Base-by-base conservation (phyloP, 2,329 filamentous ascomycete species). In the Fusarium hainanense region DNA sequence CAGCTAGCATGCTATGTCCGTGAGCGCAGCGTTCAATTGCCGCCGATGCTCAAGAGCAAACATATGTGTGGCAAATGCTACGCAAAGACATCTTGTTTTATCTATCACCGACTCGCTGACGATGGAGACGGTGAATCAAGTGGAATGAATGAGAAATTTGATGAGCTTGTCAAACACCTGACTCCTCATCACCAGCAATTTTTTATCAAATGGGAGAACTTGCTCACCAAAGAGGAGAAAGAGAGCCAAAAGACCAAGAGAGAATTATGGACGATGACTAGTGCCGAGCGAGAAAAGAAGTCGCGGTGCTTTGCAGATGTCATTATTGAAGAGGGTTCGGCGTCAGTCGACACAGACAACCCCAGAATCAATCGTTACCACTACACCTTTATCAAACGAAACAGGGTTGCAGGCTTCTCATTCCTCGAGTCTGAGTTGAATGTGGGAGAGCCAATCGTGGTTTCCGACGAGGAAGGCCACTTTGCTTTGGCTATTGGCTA, bases 241-340 rank as follows among this genome's bases (percentile, higher is more conserved):
- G 94, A 97, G 74, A 89, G 92, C 76, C 91, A 96, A 77, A 97
- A 92, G 75, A 91, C 94, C 68, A 90, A 94, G 66, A 87, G 94
- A 70, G 96, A 99, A 77, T 83, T 99, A 4, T 99, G 96, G 96
- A 98, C 94, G 1, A 97, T 99, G 92, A 82, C 94, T 23, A 98
- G 96, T 77, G 85, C 84, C 1, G 93, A 98, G 77, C 90, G 96
- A 48, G 94, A 99, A 79, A 92, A 92, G 75, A 85, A 95, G 12
- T 94, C 94, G 3, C 89, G 95, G 57, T 98, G 96, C 78, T 98
- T 98, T 78, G 89, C 93, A 12, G 91, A 95, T 72, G 90, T 99
- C 20, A 85, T 96, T 37, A 91, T 99, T 68, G 90, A 95, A 70
- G 89, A 93, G 47, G 92, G 90, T 6, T 93, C 92, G 9, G 88